Percentiles rank a stretch among this genome's conserved stretches.
Conservation (phyloP, 208 protist species). For the Crithidia expoeki region DNA sequence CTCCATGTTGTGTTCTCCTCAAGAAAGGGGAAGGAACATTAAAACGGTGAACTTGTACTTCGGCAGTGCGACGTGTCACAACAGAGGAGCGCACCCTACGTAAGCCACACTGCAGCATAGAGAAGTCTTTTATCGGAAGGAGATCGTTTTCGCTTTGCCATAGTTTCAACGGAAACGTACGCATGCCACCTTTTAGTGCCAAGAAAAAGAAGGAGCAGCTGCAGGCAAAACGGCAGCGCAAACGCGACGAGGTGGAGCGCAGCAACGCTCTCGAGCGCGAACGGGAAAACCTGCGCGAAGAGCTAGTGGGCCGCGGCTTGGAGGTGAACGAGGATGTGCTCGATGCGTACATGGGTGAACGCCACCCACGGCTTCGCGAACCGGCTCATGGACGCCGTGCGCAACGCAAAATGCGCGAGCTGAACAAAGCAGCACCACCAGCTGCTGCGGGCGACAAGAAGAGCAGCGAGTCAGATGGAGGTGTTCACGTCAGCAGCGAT, state of each 20-base stretch:
- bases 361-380: conserved; percentile 15
- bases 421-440: not conserved
- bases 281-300: conserved; percentile 35
- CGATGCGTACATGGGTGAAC: conserved; percentile 23
- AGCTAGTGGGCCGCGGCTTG: conserved; percentile 24
- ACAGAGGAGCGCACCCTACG: no score
- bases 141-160: no score
- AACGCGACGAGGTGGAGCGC: conserved; percentile 56
- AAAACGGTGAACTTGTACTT: no score
- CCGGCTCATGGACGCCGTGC: conserved; percentile 7
- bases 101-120: no score
- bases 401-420: conserved; percentile 1
- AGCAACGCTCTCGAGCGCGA: conserved; percentile 22
- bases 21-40: no score
- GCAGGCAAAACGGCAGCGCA: conserved; percentile 80
- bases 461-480: not conserved
- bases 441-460: not conserved
- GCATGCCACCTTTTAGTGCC: conserved; percentile 84
- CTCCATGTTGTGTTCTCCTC: no score
- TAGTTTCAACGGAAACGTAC: no score
- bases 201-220: conserved; percentile 94
- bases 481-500: not conserved
- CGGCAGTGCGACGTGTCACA: no score
- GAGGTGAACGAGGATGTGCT: conserved; percentile 26
- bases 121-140: no score